Evolutionary conservation across 75 land plant species (phyloP), one percentile per base, ranked within the genome.

Genomic region (Pseudotsuga menziesii): DNA sequence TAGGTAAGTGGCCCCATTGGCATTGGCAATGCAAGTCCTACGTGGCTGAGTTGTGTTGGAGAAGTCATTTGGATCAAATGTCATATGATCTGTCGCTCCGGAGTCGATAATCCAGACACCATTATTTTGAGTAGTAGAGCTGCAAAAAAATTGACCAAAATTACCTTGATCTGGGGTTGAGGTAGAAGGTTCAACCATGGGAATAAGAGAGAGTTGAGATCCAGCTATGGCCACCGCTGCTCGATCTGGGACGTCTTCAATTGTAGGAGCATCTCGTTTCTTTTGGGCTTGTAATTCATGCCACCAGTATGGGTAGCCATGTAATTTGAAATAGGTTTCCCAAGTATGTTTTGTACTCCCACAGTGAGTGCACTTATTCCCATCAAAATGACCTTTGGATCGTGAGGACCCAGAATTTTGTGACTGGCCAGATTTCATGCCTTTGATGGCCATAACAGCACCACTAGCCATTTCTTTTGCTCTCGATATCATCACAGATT

Each of bases 41-140:
- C 26, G 1, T 61, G 26, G 63, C 19, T 12, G 58, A 57, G 58
- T 57, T 57, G 58, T 57, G 13, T 57, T 12, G 19, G 58, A 13
- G 58, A 57, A 57, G 19, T 71, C 52, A n/a, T 13, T 71, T 19
- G 70, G 56, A 41, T 41, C 36, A 32, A 39, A 66, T 36, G 80
- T 82, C 80, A 82, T 78, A 55, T 82, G 80, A 52, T 82, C 72
- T 3, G 72, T 73, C 22, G 73, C 80, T 64, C 83, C 83, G 9
- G 77, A 64, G 79, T 78, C 77, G 62, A 75, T 66, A 56, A 75
- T 67, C 77, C 77, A 82, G 58, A 9, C 57, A 64, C 39, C n/a
- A 19, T 58, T 54, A 69, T 78, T 36, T 9, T 1, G 57, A 11
- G 15, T 56, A 11, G 57, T 56, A 56, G 57, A 56, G 57, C 57